Base-by-base conservation (phyloP, 306 rosid species). In the Cercis canadensis region DNA sequence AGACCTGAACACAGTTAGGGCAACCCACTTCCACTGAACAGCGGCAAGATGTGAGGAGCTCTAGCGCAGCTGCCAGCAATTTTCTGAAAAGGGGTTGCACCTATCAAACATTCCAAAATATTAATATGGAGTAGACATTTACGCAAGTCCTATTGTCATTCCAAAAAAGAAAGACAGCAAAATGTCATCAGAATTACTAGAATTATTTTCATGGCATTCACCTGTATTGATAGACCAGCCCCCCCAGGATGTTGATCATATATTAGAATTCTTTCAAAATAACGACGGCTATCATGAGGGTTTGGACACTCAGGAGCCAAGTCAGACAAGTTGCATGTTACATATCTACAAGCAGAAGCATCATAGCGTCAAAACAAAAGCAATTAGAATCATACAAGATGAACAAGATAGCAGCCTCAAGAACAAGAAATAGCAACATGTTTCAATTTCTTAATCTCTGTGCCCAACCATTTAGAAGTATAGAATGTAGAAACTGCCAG, bases 241-340 rank as follows among this genome's bases (percentile, higher is more conserved):
- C 97, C 97, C 81, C 98, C 98, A 18, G 86, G 90, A 86, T 87
- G 90, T 75, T 83, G 86, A 86, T 94, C 96, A 60, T 85, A 94
- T 57, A 94, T 78, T 72, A 94, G 80, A 76, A 94, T 89, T 84
- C 98, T 87, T 74, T 94, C 96, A 2, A 92, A 96, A 64, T 73
- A 88, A 80, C 87, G 87, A 51, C 96, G 88, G 65, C 71, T 68
- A 66, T 94, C 92, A 49, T 84, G 84, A 74, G 92, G 95, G 75
- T 90, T 83, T 69, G 90, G 81, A 78, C 98, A 94, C 82, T 90
- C 97, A 29, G 97, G 86, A 44, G 94, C 94, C 80, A 94, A 81
- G 80, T 90, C 97, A 58, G 94, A 85, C 70, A 80, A 71, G 92
- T 94, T 80, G 84, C 97, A 89, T 51, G 83, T 78, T 24, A 94